Evolutionary conservation across 2,329 filamentous ascomycete genomes (phyloP), one percentile per base, ranked within the genome.

Genomic region (Tolypocladium tundrense): DNA sequence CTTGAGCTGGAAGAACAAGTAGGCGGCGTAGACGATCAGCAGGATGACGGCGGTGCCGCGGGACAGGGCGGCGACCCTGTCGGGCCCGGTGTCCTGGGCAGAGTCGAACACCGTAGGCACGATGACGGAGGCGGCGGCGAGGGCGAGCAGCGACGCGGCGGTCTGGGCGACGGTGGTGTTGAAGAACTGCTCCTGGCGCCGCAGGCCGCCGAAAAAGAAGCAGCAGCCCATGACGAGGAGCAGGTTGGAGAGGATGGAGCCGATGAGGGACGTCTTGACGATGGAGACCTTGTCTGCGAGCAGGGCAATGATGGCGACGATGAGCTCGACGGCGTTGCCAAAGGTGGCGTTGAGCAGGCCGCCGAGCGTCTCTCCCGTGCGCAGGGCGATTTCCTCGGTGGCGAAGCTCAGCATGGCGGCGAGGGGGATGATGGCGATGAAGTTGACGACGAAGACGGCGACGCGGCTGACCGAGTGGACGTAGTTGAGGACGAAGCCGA

Each of bases 121-220:
- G 63, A 97, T 93, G 64, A 96, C 79, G 66, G 86, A 88, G 54
- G 86, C 87, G 42, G 95, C 88, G 16, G 88, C 87, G 24, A 96
- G 78, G 14, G 90, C 87, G 24, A 96, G 81, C 56, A 96, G 75
- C 67, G 88, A 91, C 16, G 91, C 86, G 4, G 91, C 90, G 0
- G 92, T 96, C 71, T 96, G 91, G 0, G 92, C 92, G 8, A 97
- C 91, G 0, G 90, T 93, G 40, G 88, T 85, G 76, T 97, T 96
- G 81, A 97, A 97, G 71, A 84, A 87, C 70, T 97, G 93, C 69
- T 95, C 88, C 35, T 82, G 68, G 35, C 92, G 84, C 59, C 88
- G 86, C 64, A 95, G 71, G 4, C 91, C 91, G 54, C 90, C 91
- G 60, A 90, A 87, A 76, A 96, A 94, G 79, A 95, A 97, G 70